Evolutionary conservation across 2,329 filamentous ascomycete species (phyloP).

Genomic region (Zalaria obscura): DNA sequence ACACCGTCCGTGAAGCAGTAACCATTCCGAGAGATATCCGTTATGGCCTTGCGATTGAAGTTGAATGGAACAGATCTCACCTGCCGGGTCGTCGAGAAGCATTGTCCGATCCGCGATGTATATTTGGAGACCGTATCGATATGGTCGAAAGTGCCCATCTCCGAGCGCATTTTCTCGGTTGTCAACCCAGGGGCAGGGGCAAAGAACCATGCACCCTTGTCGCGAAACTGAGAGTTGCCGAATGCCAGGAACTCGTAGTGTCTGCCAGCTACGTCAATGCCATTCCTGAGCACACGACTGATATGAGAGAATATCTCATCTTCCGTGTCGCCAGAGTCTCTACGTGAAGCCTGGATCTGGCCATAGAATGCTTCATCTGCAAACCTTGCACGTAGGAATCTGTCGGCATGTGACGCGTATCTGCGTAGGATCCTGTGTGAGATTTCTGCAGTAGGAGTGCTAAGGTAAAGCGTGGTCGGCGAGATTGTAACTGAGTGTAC

Average conservation of each 20-base stretch:
- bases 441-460: constrained; percentile 65
- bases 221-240: constrained; percentile 87
- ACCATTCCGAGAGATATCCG: constrained; percentile 55
- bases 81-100: constrained; percentile 82
- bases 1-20: constrained; percentile 83
- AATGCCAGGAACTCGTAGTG: constrained; percentile 85
- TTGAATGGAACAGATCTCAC: constrained; percentile 43
- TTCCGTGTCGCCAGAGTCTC: constrained; percentile 15
- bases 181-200: constrained; percentile 52
- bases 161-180: constrained; percentile 62
- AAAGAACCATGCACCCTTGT: constrained; percentile 89
- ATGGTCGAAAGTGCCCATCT: constrained; percentile 75
- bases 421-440: constrained; percentile 77
- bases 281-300: constrained; percentile 55
- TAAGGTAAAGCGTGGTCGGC: constrained; percentile 67
- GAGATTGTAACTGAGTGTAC: constrained; percentile 69
- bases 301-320: constrained; percentile 55
- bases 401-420: constrained; percentile 53
- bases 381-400: constrained; percentile 82
- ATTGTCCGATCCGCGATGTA: constrained; percentile 79
- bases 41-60: constrained; percentile 43
- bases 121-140: constrained; percentile 82
- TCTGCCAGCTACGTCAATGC: constrained; percentile 69
- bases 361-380: constrained; percentile 57
- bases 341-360: constrained; percentile 14